Percentiles rank a stretch among this genome's conserved stretches.
Conservation (phyloP, 768 basidiomycete genomes). For the Myochromella boudieri region DNA sequence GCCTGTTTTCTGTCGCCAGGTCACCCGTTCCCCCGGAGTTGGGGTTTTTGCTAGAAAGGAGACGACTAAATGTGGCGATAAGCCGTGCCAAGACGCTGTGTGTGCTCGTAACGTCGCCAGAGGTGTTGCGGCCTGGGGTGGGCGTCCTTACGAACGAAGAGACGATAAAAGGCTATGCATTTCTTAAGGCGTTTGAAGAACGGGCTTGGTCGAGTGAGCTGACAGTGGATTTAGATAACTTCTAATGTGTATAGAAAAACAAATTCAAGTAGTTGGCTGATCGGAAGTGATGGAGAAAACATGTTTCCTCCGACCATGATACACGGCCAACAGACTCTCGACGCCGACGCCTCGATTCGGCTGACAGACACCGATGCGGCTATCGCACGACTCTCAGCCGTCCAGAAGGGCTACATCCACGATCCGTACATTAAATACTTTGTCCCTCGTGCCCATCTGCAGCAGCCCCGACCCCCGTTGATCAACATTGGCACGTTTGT, state of each 20-base stretch:
- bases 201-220: constrained; percentile 46
- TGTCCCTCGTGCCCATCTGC: constrained; percentile 64
- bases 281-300: constrained; percentile 1
- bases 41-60: constrained; percentile 44
- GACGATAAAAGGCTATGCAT: constrained; percentile 45
- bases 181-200: constrained; percentile 48
- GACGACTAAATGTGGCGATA: constrained; percentile 52
- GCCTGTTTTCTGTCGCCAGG: constrained; percentile 46
- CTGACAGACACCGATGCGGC: constrained; percentile 84
- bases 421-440: constrained; percentile 75
- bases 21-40: constrained; percentile 31
- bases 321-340: constrained; percentile 18
- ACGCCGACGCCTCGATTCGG: constrained; percentile 64
- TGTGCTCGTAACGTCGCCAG: constrained; percentile 43
- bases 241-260: constrained; percentile 10
- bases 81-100: constrained; percentile 53
- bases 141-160: constrained; percentile 42
- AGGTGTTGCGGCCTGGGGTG: constrained; percentile 46
- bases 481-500: constrained; percentile 96
- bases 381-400: constrained; percentile 83
- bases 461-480: constrained; percentile 71
- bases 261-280: not conserved
- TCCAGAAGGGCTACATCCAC: constrained; percentile 71
- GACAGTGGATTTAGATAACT: constrained; percentile 33
- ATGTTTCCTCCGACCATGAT: constrained; percentile 24